Base-by-base conservation (phyloP, 1,284 basidiomycete species). In the Thelephora terrestris region DNA sequence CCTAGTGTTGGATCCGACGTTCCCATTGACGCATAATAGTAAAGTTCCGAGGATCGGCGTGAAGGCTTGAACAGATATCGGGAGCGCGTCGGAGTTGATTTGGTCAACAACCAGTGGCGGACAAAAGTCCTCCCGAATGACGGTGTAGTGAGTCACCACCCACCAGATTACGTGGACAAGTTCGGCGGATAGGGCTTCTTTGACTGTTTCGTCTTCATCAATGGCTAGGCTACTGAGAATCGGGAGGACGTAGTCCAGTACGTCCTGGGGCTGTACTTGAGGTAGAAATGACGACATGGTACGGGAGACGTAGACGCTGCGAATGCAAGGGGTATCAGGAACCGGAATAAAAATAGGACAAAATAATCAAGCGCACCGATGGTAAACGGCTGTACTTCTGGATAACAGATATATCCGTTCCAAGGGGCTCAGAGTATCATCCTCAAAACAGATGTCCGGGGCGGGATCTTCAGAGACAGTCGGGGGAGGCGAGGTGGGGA, bases 341-440 rank as follows among this genome's bases (percentile, higher is more conserved):
- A 24, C 95, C 74, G 14, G 85, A 79, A 55, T 85, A 82, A 1
- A 85, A 79, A 56, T 97, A 94, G 64, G 88, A 92, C 29, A 91
- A 78, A 35, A 32, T 32, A 36, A 29, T 32, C 7, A 21, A 18
- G 24, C 62, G 25, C 36, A 66, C 58, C 80, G 76, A 60, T 96
- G 93, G 61, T 91, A 91, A 14, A 81, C 70, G 49, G 86, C 82
- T 55, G 85, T 84, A 64, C 91, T 94, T 58, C 87, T 80, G 52
- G 89, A 88, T 59, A 92, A 92, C 24, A 98, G 75, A 68, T 96
- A 98, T 56, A 97, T 96, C 59, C 89, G 86, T 69, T 99, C 94
- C 27, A 96, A 78, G 17, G 86, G 77, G 61, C 71, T 89, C 48
- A 95, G 76, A 49, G 81, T 78, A 58, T 93, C 87, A 51, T 84